Evolutionary conservation across 176 grass and related monocot species (phyloP).

Genomic region (Calamus simplicifolius): DNA sequence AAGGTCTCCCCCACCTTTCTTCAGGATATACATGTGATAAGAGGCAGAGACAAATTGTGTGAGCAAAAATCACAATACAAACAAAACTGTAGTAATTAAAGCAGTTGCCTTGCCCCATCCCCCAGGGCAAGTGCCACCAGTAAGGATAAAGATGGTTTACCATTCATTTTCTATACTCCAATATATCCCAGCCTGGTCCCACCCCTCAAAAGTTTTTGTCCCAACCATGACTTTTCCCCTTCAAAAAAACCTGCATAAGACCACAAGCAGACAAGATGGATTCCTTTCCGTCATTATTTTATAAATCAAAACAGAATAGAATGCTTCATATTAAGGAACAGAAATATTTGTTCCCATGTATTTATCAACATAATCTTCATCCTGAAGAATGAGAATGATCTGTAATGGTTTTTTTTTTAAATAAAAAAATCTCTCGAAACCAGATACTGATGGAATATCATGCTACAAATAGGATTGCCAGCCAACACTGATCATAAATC

Average conservation of each 20-base stretch:
- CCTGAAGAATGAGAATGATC: too few species aligned
- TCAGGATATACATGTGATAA: slow-evolving; percentile 37
- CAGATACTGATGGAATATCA: too few species aligned
- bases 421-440: too few species aligned
- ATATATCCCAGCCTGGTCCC: slow-evolving; percentile 32
- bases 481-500: too few species aligned
- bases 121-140: slow-evolving; percentile 28
- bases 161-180: not conserved
- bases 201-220: slow-evolving; percentile 12
- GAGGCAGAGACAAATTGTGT: not conserved
- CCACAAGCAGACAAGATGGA: not conserved
- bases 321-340: too few species aligned
- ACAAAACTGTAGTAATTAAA: slow-evolving; percentile 43
- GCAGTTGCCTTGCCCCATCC: slow-evolving; percentile 12
- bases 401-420: too few species aligned
- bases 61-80: slow-evolving; percentile 39
- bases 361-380: too few species aligned
- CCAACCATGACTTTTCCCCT: slow-evolving; percentile 6
- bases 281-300: not conserved
- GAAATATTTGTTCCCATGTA: too few species aligned
- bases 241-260: slow-evolving; percentile 26
- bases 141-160: slow-evolving; percentile 36
- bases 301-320: too few species aligned
- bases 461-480: too few species aligned
- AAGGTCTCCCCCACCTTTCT: slow-evolving; percentile 22